Evolutionary conservation across 805 yeast species (phyloP), one percentile per base, ranked within the genome.

Genomic region (Torulaspora microellipsoides): DNA sequence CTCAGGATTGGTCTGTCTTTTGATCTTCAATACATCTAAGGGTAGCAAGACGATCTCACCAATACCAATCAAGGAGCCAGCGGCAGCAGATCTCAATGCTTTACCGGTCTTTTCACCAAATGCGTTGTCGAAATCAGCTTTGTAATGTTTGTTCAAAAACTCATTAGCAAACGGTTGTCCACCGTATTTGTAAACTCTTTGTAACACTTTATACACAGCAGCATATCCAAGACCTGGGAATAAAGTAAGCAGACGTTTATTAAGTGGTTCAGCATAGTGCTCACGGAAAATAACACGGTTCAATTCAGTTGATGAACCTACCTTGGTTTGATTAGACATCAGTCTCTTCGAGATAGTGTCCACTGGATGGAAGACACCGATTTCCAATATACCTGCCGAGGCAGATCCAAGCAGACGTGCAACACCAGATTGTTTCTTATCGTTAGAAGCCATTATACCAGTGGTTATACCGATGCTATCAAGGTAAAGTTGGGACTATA

Each of bases 1-100:
- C 69, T 91, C 99, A n/a, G 99, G 99, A 75, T 93, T 93, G 43
- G 99, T 93, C 76, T 93, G 99, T 73, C 98, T 90, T 74, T 93
- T 93, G 70, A 93, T 93, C 75, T 93, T 93, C 64, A 93, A 75
- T 32, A 93, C 98, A 65, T 93, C 99, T 58, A 93, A 77, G 29
- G 99, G 99, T 60, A 93, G 77, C 57, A 93, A 73, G 30, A 93
- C 90, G 64, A 93, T 88, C 71, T 93, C 99, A 70, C 97, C 99
- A 64, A 93, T 91, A 58, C 99, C 99, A 54, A 93, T 89, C 53
- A 93, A 56, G 28, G 96, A 87, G 60, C 99, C 99, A 25, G 99
- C 98, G 51, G 97, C 80, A 36, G 99, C 99, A 47, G 95, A 85
- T 72, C 93, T 71, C 62, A 91, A 66, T n/a, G 98, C 98, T 71